Evolutionary conservation across 148 eudicot species (phyloP), one percentile per base, ranked within the genome.

Genomic region (Chenopodium suecicum): DNA sequence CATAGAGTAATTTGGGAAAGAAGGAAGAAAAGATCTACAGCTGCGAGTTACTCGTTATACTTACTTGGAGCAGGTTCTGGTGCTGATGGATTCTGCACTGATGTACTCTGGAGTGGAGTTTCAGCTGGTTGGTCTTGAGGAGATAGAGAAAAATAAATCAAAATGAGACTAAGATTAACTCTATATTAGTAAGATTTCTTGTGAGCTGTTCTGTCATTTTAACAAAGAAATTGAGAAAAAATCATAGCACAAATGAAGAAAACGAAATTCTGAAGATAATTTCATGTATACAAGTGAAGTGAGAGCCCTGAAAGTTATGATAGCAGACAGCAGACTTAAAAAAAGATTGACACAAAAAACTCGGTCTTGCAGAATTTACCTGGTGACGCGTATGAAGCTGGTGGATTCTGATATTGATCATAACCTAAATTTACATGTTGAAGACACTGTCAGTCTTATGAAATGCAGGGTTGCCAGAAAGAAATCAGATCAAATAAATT

Each of bases 41-140:
- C 14, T 50, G 54, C 5, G 22, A 16, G 22, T 14, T 13, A 54
- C 7, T 7, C 1, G 46, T 17, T 32, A 41, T 5, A 48, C 85
- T 80, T 80, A 84, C 86, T 77, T 65, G 78, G 77, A 64, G 86
- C 14, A 19, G 86, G 80, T 46, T 76, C 69, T 3, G n/a, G 73
- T 48, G 67, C 31, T 9, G 47, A 73, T 6, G 64, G n/a, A 4
- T 79, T 44, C 41, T 17, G 16, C 46, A 29, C 52, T 37, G 75
- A 44, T 56, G 82, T 11, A 54, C 37, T 71, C 29, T 27, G 31
- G 25, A 60, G 62, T 52, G 79, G 79, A 46, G 65, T 73, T 16
- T 76, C 80, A 46, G 73, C 50, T 13, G 73, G 52, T 3, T 67
- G 48, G 8, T 48, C 29, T 48, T 69, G 29, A 47, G 82, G n/a